phyloP scores from a whole-genome alignment of 768 basidiomycete genomes.

The Candolleomyces efflorescens region DNA sequence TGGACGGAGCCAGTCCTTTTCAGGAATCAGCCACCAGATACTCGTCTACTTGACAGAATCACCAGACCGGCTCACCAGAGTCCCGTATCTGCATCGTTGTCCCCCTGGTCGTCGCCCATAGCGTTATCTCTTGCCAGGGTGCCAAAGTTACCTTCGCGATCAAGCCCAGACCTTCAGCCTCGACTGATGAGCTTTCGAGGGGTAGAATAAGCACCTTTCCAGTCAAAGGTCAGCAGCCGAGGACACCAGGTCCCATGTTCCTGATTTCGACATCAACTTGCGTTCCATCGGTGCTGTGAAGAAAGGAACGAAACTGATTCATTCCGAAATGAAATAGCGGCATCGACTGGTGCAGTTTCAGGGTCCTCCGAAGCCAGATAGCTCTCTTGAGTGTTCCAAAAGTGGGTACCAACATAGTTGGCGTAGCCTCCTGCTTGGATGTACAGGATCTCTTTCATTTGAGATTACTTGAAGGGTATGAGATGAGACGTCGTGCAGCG shows the following conservation, averaged over 20 bases:
- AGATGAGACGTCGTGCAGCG: background rate
- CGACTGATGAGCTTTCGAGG: background rate
- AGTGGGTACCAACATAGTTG: slow-evolving; percentile 71
- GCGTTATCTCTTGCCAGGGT: slow-evolving; percentile 41
- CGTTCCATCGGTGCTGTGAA: background rate
- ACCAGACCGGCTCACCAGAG: slow-evolving; percentile 7
- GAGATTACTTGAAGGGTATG: background rate
- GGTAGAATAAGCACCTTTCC: slow-evolving; percentile 43
- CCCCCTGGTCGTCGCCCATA: slow-evolving; percentile 25
- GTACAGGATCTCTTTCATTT: slow-evolving; percentile 77
- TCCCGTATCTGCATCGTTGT: slow-evolving; percentile 18
- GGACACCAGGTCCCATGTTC: slow-evolving; percentile 51
- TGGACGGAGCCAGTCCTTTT: slow-evolving; percentile 11
- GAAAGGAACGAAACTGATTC: slow-evolving; percentile 15
- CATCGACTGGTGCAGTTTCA: slow-evolving; percentile 40
- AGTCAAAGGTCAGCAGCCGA: slow-evolving; percentile 62
- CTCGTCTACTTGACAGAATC: background rate
- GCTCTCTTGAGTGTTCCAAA: slow-evolving; percentile 77
- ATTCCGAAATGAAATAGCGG: slow-evolving; percentile 67
- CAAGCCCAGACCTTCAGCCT: slow-evolving; percentile 8
- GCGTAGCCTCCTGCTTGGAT: slow-evolving; percentile 67
- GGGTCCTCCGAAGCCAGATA: slow-evolving; percentile 53
- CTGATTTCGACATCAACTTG: slow-evolving; percentile 24
- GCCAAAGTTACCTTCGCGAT: slow-evolving; percentile 58
- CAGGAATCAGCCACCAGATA: background rate